phyloP scores from a whole-genome alignment of 441 rosid species.

The Pelargonium myrrhifolium region DNA sequence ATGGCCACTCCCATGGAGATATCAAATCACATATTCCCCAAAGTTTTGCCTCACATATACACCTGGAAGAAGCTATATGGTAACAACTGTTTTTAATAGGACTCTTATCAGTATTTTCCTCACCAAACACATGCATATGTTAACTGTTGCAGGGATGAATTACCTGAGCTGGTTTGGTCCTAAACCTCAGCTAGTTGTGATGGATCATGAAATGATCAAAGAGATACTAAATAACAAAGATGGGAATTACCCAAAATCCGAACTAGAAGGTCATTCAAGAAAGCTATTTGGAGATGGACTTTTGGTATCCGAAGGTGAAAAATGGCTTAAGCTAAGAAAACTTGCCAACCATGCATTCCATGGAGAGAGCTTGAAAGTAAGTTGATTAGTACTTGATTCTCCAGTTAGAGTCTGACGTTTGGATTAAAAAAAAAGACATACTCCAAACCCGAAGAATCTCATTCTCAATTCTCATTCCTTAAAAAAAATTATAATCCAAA shows the following conservation, averaged over 20 bases:
- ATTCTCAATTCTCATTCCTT: too few species aligned
- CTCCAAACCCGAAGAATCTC: too few species aligned
- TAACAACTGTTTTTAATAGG: background rate
- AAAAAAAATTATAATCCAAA: background rate
- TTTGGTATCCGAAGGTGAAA: background rate
- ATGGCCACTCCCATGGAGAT: conserved; percentile 9
- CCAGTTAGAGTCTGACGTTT: too few species aligned
- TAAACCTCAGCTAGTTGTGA: background rate
- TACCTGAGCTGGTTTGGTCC: background rate
- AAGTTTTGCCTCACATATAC: conserved; percentile 6
- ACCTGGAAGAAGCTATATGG: conserved; percentile 10
- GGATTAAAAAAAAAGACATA: too few species aligned
- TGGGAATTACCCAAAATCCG: background rate
- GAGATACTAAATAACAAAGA: background rate
- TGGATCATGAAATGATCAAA: background rate
- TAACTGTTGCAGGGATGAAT: background rate
- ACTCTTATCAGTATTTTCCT: too few species aligned
- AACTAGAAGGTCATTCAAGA: background rate
- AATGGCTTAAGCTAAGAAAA: conserved; percentile 1
- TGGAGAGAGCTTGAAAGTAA: background rate
- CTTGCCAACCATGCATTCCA: conserved; percentile 15
- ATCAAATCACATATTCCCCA: conserved; percentile 11
- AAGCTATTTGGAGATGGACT: background rate
- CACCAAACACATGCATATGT: background rate
- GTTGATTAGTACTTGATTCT: background rate